A percentile compares a stretch with the other conserved stretches of the same genome.
Conservation (phyloP, 768 basidiomycete species). For the Xerocomellus chrysenteron region DNA sequence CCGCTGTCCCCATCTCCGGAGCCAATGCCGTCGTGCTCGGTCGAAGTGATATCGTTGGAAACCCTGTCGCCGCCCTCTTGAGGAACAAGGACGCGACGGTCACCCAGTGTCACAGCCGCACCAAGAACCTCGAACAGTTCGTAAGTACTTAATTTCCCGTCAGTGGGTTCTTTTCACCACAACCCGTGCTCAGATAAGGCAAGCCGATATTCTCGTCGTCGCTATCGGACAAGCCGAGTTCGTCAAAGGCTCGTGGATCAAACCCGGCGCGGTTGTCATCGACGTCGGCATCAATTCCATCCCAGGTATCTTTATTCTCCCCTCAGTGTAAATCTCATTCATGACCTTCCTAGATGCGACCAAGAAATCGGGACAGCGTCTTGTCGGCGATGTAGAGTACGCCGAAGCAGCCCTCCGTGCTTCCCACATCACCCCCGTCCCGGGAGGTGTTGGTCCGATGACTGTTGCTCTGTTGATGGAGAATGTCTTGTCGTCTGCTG, state of each 20-base stretch:
- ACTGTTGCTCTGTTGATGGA: constrained; percentile 98
- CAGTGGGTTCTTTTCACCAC: constrained; percentile 4
- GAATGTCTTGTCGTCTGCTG: constrained; percentile 85
- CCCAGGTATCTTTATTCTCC: constrained; percentile 52
- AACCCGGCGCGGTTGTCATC: constrained; percentile 92
- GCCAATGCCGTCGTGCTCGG: constrained; percentile 90
- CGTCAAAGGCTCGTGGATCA: constrained; percentile 92
- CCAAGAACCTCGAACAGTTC: constrained; percentile 75
- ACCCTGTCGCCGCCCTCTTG: constrained; percentile 89
- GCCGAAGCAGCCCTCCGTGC: constrained; percentile 73
- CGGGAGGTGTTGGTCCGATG: constrained; percentile 99
- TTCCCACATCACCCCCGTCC: constrained; percentile 93
- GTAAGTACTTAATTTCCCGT: constrained; percentile 43
- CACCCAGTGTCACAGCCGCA: constrained; percentile 94
- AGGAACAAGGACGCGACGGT: constrained; percentile 92
- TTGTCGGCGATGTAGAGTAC: constrained; percentile 96
- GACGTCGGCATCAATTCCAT: constrained; percentile 98
- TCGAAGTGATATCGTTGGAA: constrained; percentile 97
- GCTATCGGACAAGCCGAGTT: constrained; percentile 95
- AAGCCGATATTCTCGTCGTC: constrained; percentile 90
- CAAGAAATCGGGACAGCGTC: constrained; percentile 92
- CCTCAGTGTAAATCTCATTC: background rate
- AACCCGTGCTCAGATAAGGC: constrained; percentile 56
- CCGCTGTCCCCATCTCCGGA: constrained; percentile 75
- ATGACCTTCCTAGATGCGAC: constrained; percentile 55